Conservation (phyloP, 495 filamentous ascomycete genomes). For the Daldinia caldariorum region DNA sequence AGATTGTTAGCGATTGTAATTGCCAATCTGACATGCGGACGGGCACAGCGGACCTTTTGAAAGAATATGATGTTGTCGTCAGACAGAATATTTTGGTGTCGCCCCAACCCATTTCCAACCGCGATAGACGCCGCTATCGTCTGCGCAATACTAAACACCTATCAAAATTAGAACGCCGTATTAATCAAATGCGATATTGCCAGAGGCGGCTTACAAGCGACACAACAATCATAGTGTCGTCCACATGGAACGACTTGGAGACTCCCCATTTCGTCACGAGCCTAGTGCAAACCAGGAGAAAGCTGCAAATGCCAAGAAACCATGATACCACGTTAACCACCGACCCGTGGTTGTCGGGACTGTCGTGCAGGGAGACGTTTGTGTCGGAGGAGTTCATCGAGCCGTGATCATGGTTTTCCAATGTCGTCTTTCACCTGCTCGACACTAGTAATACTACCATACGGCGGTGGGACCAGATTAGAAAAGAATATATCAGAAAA, state of each 20-base stretch:
- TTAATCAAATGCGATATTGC: not conserved
- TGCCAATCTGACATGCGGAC: not conserved
- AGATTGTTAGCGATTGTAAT: not conserved
- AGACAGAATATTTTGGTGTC: conserved; percentile 8
- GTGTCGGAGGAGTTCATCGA: conserved; percentile 12
- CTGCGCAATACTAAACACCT: conserved; percentile 5
- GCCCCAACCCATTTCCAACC: conserved; percentile 6
- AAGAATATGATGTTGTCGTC: conserved; percentile 2
- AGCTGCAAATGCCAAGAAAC: conserved; percentile 3
- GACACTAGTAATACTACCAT: not conserved
- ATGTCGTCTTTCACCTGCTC: conserved; percentile 1
- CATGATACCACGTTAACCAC: conserved; percentile 9
- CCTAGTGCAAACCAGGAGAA: not conserved
- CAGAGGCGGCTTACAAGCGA: conserved; percentile 1
- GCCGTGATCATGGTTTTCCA: conserved; percentile 2
- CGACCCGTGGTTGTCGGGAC: conserved; percentile 14
- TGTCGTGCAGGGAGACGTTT: conserved; percentile 7
- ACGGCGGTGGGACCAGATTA: not conserved
- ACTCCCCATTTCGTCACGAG: conserved; percentile 4
- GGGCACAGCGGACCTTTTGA: conserved; percentile 5
- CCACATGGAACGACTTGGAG: not conserved
- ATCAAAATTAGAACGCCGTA: not conserved
- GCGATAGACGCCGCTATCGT: conserved; percentile 10
- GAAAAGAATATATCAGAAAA: too few relatives aligned
- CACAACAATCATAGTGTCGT: conserved; percentile 9